Conservation (phyloP, 2,329 filamentous ascomycete genomes). For the Pyrenochaeta sp. region DNA sequence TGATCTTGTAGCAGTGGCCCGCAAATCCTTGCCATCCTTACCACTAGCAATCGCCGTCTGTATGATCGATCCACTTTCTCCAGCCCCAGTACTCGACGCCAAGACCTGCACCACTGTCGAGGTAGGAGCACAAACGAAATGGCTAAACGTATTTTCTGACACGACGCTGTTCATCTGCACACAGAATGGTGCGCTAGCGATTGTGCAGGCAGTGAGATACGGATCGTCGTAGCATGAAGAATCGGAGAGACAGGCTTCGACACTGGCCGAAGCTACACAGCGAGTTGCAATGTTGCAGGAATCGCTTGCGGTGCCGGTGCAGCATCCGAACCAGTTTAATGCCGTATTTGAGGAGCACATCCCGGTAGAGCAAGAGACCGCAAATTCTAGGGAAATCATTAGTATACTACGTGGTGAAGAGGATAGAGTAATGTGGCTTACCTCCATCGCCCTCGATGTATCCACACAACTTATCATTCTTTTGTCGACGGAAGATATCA, state of each 20-base stretch:
- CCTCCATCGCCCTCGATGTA: slow-evolving; percentile 21
- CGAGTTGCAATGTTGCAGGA: slow-evolving; percentile 17
- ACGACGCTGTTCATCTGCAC: slow-evolving; percentile 14
- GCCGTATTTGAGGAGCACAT: slow-evolving; percentile 18
- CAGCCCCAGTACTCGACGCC: slow-evolving; percentile 3
- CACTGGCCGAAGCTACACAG: slow-evolving; percentile 19
- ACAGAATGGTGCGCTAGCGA: slow-evolving; percentile 13
- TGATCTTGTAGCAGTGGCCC: neutral
- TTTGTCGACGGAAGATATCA: slow-evolving; percentile 23
- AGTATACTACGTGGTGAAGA: neutral
- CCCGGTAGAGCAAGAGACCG: slow-evolving; percentile 20
- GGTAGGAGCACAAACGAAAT: slow-evolving; percentile 20
- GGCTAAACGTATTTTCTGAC: slow-evolving; percentile 9
- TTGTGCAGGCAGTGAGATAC: slow-evolving; percentile 15
- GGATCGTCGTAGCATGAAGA: slow-evolving; percentile 17
- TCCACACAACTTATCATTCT: slow-evolving; percentile 17
- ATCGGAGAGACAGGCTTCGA: slow-evolving; percentile 14
- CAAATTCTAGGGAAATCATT: slow-evolving; percentile 5
- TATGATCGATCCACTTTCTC: neutral
- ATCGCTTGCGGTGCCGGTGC: slow-evolving; percentile 9
- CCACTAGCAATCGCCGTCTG: neutral
- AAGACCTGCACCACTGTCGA: slow-evolving; percentile 11
- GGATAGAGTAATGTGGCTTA: slow-evolving; percentile 4
- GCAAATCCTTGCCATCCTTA: neutral
- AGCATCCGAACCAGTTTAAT: slow-evolving; percentile 29